Percentiles rank a stretch among this genome's conserved stretches.
Conservation (phyloP, 2,329 filamentous ascomycete genomes). For the Alternaria burnsii region DNA sequence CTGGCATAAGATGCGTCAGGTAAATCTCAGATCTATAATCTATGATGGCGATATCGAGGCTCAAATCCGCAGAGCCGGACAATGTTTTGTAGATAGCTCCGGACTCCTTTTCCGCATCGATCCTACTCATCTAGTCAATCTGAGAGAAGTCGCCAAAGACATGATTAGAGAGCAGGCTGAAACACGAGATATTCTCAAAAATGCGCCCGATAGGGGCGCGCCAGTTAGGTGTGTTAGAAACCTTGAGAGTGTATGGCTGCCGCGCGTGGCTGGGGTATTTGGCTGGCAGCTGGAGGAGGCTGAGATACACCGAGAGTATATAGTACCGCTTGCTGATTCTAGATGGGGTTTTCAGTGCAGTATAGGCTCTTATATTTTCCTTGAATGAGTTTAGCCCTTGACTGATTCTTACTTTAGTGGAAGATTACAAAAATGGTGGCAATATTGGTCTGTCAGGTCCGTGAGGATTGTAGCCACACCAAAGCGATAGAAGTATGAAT, state of each 20-base stretch:
- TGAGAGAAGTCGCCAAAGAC: background rate
- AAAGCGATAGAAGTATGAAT: no score
- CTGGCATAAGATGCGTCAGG: background rate
- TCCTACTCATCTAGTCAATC: background rate
- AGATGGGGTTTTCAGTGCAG: background rate
- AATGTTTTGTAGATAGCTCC: no score
- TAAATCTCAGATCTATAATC: background rate
- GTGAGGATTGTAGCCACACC: no score
- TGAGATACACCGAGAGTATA: rapidly evolving
- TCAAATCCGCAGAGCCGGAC: background rate
- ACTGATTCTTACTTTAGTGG: no score
- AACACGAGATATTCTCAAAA: rapidly evolving
- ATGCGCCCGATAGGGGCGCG: rapidly evolving
- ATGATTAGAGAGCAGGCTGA: background rate
- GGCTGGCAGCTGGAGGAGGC: background rate
- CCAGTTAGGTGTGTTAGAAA: no score
- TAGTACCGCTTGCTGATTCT: rapidly evolving
- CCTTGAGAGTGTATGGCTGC: background rate
- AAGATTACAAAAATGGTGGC: no score
- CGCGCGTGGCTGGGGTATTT: background rate
- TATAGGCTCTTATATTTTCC: background rate
- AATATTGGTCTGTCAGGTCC: no score
- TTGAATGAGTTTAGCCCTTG: no score
- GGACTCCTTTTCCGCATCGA: background rate
- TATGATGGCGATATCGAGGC: background rate